Percentiles rank a stretch among this genome's conserved stretches.
phyloP scores from a whole-genome alignment of 805 yeast species.

The Saturnispora galanensis region DNA sequence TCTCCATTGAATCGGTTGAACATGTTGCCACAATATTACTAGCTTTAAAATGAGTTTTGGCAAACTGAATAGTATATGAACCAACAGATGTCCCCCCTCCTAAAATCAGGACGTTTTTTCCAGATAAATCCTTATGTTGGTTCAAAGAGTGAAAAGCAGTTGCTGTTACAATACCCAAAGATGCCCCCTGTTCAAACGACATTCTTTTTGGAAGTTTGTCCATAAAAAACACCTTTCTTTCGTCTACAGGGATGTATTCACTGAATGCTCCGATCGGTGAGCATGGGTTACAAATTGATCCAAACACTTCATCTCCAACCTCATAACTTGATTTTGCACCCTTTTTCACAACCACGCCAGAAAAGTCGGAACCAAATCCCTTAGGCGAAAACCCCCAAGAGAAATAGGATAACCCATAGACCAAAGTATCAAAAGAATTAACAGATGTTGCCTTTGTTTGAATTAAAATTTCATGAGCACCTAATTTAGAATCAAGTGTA shows the following conservation, averaged over 20 bases:
- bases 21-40: constrained; percentile 41
- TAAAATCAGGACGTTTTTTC: constrained; percentile 43
- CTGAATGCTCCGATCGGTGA: constrained; percentile 30
- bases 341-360: constrained; percentile 15
- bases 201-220: constrained; percentile 38
- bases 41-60: constrained; percentile 37
- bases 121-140: constrained; percentile 10
- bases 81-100: constrained; percentile 75
- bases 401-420: constrained; percentile 5
- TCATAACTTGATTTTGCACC: constrained; percentile 12
- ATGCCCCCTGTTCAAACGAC: constrained; percentile 47
- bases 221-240: constrained; percentile 13
- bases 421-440: constrained; percentile 15
- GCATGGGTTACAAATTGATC: constrained; percentile 6
- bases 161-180: constrained; percentile 51
- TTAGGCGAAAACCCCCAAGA: constrained; percentile 8
- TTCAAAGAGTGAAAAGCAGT: constrained; percentile 37
- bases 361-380: constrained; percentile 15
- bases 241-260: constrained; percentile 34
- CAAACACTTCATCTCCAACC: constrained; percentile 17
- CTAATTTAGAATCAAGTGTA: constrained; percentile 4
- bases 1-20: constrained; percentile 28
- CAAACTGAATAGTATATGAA: constrained; percentile 41
- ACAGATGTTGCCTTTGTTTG: constrained; percentile 12
- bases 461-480: constrained; percentile 11